Evolutionary conservation across 768 basidiomycete species (phyloP), one percentile per base, ranked within the genome.

Genomic region (Trametopsis cervina): DNA sequence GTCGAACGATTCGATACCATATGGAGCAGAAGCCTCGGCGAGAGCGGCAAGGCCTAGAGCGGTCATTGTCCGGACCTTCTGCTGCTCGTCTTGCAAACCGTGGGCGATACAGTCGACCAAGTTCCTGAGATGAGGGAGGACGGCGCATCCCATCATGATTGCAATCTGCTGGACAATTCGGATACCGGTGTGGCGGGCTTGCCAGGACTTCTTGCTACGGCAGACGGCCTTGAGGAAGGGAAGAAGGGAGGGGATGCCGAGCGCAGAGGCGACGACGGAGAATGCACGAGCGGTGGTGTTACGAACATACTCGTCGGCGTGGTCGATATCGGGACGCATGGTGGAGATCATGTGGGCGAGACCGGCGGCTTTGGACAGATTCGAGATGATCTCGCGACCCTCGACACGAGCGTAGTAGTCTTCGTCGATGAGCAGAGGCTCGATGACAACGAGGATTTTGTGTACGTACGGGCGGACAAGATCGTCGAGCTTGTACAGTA

Each of bases 321-420:
- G 95, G 66, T 99, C 95, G 53, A 98, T 98, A 74, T 99, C 95
- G 2, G 96, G 95, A 57, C 95, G 87, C 95, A 99, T 98, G 17
- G 95, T 99, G 27, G 96, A 99, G 59, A 99, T 99, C 96, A 99
- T 98, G 69, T 99, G 96, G 2, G 96, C 95, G 21, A 99, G 84
- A 68, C 96, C 96, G 24, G 94, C 95, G 10, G 96, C 96, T 68
- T 98, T 99, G 23, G 96, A 95, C 36, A 98, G 73, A 66, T 98
- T 99, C 58, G 91, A 95, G 57, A 98, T 99, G 64, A 99, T 98
- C 72, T 99, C 96, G 26, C 95, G 91, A 55, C 96, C 96, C 70
- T 98, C 96, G 37, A 97, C 93, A 66, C 92, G 89, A 40, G 88
- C 88, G 57, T 90, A 92, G 67, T 91, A 91, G 63, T 98, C 96